Percentiles rank a stretch among this genome's conserved stretches.
These are phyloP conservation scores for Phytopythium montanum DNA, from an alignment of 352 stramenopile species.

Conservation along the genomic window DNA sequence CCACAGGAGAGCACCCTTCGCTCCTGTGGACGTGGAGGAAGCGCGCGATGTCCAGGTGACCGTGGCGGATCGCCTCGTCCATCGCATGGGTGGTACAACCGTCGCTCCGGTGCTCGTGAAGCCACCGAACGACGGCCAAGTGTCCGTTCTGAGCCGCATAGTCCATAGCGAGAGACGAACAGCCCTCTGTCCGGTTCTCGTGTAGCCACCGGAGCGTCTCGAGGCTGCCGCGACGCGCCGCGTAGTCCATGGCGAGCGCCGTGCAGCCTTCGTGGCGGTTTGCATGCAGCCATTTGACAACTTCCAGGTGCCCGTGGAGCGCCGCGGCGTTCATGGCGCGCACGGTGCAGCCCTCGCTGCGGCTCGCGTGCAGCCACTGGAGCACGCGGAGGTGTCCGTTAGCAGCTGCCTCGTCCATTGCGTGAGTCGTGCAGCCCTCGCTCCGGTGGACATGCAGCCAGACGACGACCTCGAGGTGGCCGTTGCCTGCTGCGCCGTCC, in stretches of 20 bases:
- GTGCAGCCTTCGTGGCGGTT: constrained; percentile 12
- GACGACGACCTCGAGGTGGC: constrained; percentile 36
- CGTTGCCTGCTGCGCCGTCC: constrained; percentile 9
- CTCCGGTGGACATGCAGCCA: constrained; percentile 35
- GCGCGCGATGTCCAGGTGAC: constrained; percentile 7
- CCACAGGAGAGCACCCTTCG: constrained; percentile 8
- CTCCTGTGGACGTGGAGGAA: constrained; percentile 9
- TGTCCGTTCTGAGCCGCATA: constrained; percentile 8
- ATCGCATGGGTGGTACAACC: constrained; percentile 6
- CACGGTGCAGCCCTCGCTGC: constrained; percentile 7
- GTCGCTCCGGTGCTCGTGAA: constrained; percentile 9
- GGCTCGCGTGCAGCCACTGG: constrained; percentile 11
- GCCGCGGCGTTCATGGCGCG: constrained; percentile 9
- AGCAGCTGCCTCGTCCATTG: constrained; percentile 26
- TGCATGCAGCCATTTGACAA: constrained; percentile 10
- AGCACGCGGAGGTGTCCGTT: constrained; percentile 19
- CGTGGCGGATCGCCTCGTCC: constrained; percentile 3
- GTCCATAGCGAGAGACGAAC: constrained; percentile 11
- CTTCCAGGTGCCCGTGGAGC: constrained; percentile 6
- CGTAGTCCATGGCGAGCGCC: constrained; percentile 11
- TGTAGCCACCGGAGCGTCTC: constrained; percentile 13
- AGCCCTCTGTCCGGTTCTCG: constrained; percentile 5
- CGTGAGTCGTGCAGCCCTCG: constrained; percentile 12
- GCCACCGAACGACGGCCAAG: constrained; percentile 12
- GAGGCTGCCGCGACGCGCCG: constrained; percentile 9